Percentiles rank a stretch among this genome's conserved stretches.
Evolutionary conservation across 192 early-diverging fungal genomes (phyloP).

Genomic region (Nowakowskiella sp.): DNA sequence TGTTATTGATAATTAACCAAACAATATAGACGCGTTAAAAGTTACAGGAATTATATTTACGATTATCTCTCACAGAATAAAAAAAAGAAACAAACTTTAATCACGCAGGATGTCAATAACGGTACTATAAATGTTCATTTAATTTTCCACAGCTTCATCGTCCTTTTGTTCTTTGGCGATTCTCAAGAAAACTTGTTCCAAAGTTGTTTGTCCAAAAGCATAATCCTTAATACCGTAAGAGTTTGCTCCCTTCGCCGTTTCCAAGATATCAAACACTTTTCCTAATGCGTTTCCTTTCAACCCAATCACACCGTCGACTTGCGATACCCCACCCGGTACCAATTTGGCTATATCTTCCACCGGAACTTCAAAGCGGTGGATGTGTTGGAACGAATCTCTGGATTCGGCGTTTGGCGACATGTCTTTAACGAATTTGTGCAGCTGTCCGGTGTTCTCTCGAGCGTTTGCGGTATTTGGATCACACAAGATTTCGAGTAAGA

Average conservation of each 20-base stretch:
- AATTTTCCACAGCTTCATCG: too few relatives aligned
- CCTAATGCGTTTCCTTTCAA: slow-evolving; percentile 14
- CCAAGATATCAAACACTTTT: slow-evolving; percentile 40
- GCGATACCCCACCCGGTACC: too few relatives aligned
- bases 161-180: slow-evolving; percentile 48
- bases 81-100: too few relatives aligned
- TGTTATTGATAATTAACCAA: too few relatives aligned
- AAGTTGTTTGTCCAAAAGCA: slow-evolving; percentile 48
- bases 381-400: slow-evolving; percentile 8
- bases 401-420: slow-evolving; percentile 13
- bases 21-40: too few relatives aligned
- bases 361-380: slow-evolving; percentile 13
- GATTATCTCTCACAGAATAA: too few relatives aligned
- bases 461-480: too few relatives aligned
- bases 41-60: too few relatives aligned
- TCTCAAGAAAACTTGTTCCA: slow-evolving; percentile 57
- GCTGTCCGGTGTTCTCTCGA: background rate
- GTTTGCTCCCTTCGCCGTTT: slow-evolving; percentile 11
- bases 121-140: too few relatives aligned
- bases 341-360: slow-evolving; percentile 2
- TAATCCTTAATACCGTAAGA: slow-evolving; percentile 39
- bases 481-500: slow-evolving; percentile 29
- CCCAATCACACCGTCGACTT: background rate
- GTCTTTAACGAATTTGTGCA: background rate
- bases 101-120: too few relatives aligned